Conservation (phyloP, 306 rosid genomes). For the Prunus mongolica region DNA sequence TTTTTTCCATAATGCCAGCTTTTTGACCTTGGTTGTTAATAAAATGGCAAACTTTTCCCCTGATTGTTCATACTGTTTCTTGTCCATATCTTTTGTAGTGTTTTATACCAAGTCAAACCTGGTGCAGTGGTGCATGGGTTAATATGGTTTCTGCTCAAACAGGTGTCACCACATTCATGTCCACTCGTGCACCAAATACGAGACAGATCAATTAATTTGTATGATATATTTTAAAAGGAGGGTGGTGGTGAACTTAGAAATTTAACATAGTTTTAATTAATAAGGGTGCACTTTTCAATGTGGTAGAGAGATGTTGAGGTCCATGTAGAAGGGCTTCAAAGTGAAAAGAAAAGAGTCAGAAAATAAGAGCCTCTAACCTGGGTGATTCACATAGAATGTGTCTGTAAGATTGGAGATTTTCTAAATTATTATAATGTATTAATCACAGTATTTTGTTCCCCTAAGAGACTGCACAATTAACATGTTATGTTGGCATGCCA, state of each 20-base stretch:
- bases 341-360: background rate
- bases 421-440: background rate
- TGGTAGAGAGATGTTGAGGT: background rate
- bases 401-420: background rate
- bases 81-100: background rate
- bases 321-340: background rate
- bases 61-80: background rate
- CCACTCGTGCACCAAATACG: background rate
- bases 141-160: background rate
- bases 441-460: background rate
- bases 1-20: background rate
- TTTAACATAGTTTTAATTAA: background rate
- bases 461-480: background rate
- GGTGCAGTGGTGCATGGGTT: background rate
- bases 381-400: background rate
- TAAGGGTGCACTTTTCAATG: background rate
- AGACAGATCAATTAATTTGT: background rate
- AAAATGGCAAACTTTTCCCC: too few relatives aligned
- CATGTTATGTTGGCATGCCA: background rate
- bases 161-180: background rate
- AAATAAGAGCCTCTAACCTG: background rate
- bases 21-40: background rate
- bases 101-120: background rate
- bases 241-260: background rate
- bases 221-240: background rate